A percentile compares a stretch with the other conserved stretches of the same genome.
phyloP scores from a whole-genome alignment of 2,329 filamentous ascomycete genomes.

The Fusarium papillatum region DNA sequence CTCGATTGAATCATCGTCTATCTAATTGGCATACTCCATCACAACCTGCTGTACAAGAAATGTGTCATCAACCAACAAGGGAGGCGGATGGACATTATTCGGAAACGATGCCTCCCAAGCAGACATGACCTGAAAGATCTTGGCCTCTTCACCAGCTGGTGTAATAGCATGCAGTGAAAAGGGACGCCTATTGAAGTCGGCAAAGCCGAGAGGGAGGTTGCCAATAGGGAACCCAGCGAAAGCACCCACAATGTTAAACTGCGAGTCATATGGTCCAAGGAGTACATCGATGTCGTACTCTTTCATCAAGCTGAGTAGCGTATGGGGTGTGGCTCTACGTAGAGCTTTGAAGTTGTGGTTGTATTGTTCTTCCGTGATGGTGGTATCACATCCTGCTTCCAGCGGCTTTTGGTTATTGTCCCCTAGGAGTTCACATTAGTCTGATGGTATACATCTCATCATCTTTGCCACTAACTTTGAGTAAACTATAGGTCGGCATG shows the following conservation, averaged over 20 bases:
- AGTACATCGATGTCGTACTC: background rate
- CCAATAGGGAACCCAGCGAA: background rate
- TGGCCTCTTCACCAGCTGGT: background rate
- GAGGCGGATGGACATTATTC: background rate
- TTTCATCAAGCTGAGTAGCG: background rate
- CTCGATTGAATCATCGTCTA: background rate
- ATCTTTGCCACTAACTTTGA: background rate
- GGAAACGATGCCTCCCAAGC: background rate
- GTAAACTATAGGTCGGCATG: background rate
- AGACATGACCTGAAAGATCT: background rate
- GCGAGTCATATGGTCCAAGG: background rate
- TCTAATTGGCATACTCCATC: background rate
- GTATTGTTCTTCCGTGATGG: background rate
- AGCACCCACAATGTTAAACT: background rate
- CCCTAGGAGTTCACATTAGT: background rate
- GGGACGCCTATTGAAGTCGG: background rate
- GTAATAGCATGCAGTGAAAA: background rate
- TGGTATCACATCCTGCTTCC: background rate
- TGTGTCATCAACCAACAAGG: background rate
- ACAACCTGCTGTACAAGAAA: background rate
- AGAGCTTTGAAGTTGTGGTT: background rate
- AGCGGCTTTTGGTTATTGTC: background rate
- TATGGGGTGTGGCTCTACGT: background rate
- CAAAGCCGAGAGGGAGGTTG: background rate
- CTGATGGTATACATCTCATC: background rate